These are phyloP conservation scores for Casuarina cunninghamiana DNA, from an alignment of 306 rosid genomes.

Conservation along the genomic window DNA sequence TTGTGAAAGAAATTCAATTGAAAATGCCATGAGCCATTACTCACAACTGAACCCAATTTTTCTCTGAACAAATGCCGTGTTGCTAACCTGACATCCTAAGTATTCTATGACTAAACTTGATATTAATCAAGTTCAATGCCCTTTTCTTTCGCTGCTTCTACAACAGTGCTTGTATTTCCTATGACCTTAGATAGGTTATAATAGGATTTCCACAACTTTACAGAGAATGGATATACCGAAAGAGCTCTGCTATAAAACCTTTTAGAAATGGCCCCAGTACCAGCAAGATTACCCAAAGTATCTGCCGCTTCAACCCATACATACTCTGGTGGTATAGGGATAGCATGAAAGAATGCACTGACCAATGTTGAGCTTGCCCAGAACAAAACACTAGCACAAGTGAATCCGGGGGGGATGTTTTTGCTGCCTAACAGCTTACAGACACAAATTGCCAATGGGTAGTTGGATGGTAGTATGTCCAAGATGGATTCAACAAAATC, in stretches of 20 bases:
- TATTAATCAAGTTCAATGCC: constrained; percentile 56
- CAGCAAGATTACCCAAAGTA: constrained; percentile 48
- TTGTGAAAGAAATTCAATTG: constrained; percentile 12
- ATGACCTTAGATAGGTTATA: constrained; percentile 28
- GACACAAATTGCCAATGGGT: constrained; percentile 58
- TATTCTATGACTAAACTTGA: constrained; percentile 16
- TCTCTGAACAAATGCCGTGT: constrained; percentile 24
- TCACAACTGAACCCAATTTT: constrained; percentile 32
- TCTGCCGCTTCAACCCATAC: constrained; percentile 83
- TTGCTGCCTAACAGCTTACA: constrained; percentile 58
- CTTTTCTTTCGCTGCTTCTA: constrained; percentile 67
- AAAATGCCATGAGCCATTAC: constrained; percentile 12
- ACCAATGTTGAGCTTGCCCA: constrained; percentile 89
- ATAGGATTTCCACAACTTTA: constrained; percentile 66
- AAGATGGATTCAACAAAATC: constrained; percentile 82
- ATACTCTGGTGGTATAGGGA: constrained; percentile 81
- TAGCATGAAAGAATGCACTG: constrained; percentile 60
- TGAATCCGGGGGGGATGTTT: constrained; percentile 31
- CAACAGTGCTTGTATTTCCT: constrained; percentile 45
- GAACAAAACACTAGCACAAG: constrained; percentile 56
- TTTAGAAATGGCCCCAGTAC: constrained; percentile 51
- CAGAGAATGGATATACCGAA: constrained; percentile 74
- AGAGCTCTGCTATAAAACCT: constrained; percentile 70
- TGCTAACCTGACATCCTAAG: constrained; percentile 22
- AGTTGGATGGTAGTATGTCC: constrained; percentile 74